Percentiles rank a stretch among this genome's conserved stretches.
phyloP scores from a whole-genome alignment of 2,329 filamentous ascomycete species.

The Pseudogymnoascus pannorum region DNA sequence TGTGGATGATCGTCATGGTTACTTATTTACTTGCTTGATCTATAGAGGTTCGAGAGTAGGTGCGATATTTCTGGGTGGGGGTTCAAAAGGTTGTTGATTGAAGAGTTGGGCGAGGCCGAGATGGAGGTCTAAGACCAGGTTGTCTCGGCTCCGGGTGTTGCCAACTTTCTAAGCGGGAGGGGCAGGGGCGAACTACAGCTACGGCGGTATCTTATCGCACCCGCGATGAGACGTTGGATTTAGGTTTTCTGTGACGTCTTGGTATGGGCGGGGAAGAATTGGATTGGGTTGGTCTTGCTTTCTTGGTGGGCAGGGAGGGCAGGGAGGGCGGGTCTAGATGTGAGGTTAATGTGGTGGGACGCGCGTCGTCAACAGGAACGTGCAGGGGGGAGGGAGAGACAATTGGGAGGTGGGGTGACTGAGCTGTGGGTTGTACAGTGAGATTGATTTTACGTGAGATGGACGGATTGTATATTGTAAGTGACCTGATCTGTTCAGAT shows the following conservation, averaged over 20 bases:
- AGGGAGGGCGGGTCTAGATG: not conserved
- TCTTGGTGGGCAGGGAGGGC: not conserved
- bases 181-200: not conserved
- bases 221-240: not conserved
- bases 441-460: not conserved
- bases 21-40: not conserved
- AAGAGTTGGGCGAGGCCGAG: not conserved
- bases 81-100: not conserved
- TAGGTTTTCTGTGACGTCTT: not conserved
- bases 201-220: not conserved
- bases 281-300: not conserved
- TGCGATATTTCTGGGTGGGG: not conserved
- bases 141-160: not conserved
- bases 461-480: not conserved
- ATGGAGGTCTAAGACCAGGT: not conserved
- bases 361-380: not conserved
- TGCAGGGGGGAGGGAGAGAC: not conserved
- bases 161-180: not conserved
- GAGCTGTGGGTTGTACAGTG: not conserved
- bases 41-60: not conserved
- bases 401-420: not conserved
- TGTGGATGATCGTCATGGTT: constrained; percentile 56
- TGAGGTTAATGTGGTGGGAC: not conserved
- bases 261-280: not conserved
- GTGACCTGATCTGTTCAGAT: not conserved